Evolutionary conservation across 768 basidiomycete genomes (phyloP).

Genomic region (Rhizopogon vinicolor): DNA sequence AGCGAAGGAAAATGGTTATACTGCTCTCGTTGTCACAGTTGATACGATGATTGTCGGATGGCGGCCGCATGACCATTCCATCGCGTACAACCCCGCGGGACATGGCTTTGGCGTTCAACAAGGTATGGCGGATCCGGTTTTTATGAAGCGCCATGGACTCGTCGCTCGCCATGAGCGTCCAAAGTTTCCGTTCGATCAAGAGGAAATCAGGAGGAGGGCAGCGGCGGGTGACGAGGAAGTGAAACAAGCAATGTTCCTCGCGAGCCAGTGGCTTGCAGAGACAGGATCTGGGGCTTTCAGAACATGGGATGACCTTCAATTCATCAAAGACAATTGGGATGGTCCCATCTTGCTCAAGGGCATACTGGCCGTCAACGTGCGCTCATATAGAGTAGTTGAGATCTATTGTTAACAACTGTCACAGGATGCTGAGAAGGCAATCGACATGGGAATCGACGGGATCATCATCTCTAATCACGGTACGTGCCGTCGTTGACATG

Average conservation of each 20-base stretch:
- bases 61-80: slow-evolving; percentile 39
- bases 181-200: slow-evolving; percentile 32
- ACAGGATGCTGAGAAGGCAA: slow-evolving; percentile 48
- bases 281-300: slow-evolving; percentile 35
- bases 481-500: slow-evolving; percentile 19
- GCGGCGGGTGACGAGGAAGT: slow-evolving; percentile 27
- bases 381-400: background rate
- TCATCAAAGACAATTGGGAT: slow-evolving; percentile 43
- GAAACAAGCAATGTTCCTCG: slow-evolving; percentile 25
- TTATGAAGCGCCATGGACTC: slow-evolving; percentile 34
- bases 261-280: slow-evolving; percentile 34
- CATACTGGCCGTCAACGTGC: slow-evolving; percentile 24
- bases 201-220: slow-evolving; percentile 18
- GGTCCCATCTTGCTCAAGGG: slow-evolving; percentile 47
- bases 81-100: slow-evolving; percentile 31
- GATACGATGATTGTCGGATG: slow-evolving; percentile 41
- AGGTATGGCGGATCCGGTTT: slow-evolving; percentile 41
- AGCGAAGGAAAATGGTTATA: slow-evolving; percentile 37
- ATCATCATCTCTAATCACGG: slow-evolving; percentile 83
- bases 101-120: slow-evolving; percentile 36
- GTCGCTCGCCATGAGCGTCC: slow-evolving; percentile 24
- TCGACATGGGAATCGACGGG: slow-evolving; percentile 62
- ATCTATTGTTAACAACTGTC: background rate
- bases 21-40: slow-evolving; percentile 40
- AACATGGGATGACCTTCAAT: slow-evolving; percentile 41